Percentiles rank a stretch among this genome's conserved stretches.
phyloP scores from a whole-genome alignment of 108 stramenopile species.

The Cyclotella sp. region DNA sequence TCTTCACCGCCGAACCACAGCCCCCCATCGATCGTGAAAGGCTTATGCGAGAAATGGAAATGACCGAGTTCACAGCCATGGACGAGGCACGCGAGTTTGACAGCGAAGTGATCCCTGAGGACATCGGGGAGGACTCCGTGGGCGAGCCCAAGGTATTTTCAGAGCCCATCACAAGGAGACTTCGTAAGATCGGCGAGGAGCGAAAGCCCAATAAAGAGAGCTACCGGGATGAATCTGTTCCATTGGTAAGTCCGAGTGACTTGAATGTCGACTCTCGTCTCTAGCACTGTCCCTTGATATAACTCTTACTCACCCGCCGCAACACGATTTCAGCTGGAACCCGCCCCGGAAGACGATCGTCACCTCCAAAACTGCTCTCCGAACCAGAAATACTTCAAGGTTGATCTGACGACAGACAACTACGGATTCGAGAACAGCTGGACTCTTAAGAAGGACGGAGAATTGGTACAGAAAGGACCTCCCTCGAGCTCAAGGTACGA shows the following conservation, averaged over 20 bases:
- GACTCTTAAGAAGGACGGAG: conserved; percentile 9
- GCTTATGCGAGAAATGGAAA: not conserved
- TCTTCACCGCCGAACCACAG: not conserved
- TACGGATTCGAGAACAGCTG: conserved; percentile 26
- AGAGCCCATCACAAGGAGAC: conserved; percentile 12
- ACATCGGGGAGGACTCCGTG: not conserved
- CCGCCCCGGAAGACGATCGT: not conserved
- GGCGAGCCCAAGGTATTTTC: not conserved
- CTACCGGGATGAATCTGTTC: not conserved
- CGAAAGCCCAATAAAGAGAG: not conserved
- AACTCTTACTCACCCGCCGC: not conserved
- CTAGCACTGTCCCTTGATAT: not conserved
- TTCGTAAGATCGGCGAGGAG: conserved; percentile 8
- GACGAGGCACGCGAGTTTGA: too few relatives aligned
- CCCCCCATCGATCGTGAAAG: conserved; percentile 2
- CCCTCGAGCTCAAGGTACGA: conserved; percentile 6
- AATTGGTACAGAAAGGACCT: conserved; percentile 3
- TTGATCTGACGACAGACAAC: conserved; percentile 25
- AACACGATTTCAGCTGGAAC: not conserved
- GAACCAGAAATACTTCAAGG: conserved; percentile 18
- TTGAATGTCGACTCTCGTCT: not conserved
- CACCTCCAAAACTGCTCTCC: conserved; percentile 4
- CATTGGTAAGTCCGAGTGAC: not conserved
- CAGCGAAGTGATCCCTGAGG: not conserved
- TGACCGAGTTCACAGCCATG: not conserved